Base-by-base conservation (phyloP, 1,284 basidiomycete species). In the Hemileia vastatrix region DNA sequence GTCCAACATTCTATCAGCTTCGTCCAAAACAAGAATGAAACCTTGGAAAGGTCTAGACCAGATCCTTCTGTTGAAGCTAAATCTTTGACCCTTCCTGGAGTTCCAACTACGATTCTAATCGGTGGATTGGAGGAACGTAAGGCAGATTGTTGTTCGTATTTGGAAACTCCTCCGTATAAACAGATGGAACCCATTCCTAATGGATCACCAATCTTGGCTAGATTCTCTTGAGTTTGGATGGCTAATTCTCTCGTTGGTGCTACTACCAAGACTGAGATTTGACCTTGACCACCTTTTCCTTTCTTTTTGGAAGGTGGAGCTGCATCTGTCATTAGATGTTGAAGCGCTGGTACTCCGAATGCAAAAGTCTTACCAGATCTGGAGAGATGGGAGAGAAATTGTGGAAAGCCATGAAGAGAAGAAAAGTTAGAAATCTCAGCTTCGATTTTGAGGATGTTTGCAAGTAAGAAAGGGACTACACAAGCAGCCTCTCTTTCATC, bases 1-100 rank as follows among this genome's bases (percentile, higher is more conserved):
- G 77, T 98, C 94, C 54, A 98, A 81, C 94, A 98, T 97, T 49
- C 94, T 83, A 78, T 98, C 94, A 1, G 94, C 94, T 78, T 98
- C 94, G 73, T 98, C 94, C 45, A 98, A 79, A 0, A 97, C 94
- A 15, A 97, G 81, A 93, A 97, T 53, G 84, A 81, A 24, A 97
- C 90, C 44, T 87, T 86, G 67, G 55, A 50, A 11, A 72, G 64
- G 49, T 69, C 87, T 33, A 97, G 79, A 76, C 91, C 87, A 66
- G 90, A 86, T 40, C 80, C 85, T 33, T 90, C 90, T 54, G 90
- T 86, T 68, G 87, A 82, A 66, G 89, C 84, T 33, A 97, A 80
- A 78, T 98, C 94, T 65, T 96, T 78, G 64, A 96, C 85, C 61
- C 94, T 82, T 2, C 94, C 94, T 0, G 94, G 94, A 0, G 94